Evolutionary conservation across 2,329 filamentous ascomycete genomes (phyloP), one percentile per base, ranked within the genome.

Genomic region (Penicillium sp.): DNA sequence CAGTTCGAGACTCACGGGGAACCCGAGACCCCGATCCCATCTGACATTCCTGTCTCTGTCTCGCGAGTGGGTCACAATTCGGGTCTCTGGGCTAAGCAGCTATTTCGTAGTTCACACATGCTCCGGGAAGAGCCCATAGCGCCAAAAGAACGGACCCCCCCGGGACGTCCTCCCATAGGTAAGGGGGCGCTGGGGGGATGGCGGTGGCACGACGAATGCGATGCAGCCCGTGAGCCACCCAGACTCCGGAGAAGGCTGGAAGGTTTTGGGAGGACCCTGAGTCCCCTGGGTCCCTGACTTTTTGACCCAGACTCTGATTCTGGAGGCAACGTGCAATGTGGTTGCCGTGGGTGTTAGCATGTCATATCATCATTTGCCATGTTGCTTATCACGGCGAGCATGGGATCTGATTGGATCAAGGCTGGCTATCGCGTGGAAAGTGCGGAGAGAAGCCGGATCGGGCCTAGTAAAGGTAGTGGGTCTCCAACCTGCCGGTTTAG

Each of bases 111-210:
- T 36, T 36, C 33, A 6, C n/a, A 16, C 33, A 16, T 36, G n/a
- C 6, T 36, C n/a, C 33, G n/a, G 33, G 9, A 16, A 16, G 18
- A 12, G 49, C 45, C 51, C 48, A 31, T 50, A 45, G 45, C 31
- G 38, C 44, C 51, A 45, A 39, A 49, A 18, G 13, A 24, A 58
- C 59, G 52, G 60, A 56, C 50, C 56, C 53, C 51, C 55, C 57
- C 60, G 60, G 60, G 47, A 61, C 51, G 45, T 33, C 49, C 46
- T 52, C 57, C 53, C 43, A 61, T 56, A 58, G 54, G 57, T 21
- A 61, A 54, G 49, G 49, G 47, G 43, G 23, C 6, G n/a, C 24
- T 28, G 31, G 26, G 18, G 18, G 18, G 24, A 49, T 42, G 24
- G 31, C 28, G 18, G 39, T 23, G 39, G 26, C 46, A 18, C 15